Base-by-base conservation (phyloP, 2,329 filamentous ascomycete genomes). In the Aspergillus sp. region DNA sequence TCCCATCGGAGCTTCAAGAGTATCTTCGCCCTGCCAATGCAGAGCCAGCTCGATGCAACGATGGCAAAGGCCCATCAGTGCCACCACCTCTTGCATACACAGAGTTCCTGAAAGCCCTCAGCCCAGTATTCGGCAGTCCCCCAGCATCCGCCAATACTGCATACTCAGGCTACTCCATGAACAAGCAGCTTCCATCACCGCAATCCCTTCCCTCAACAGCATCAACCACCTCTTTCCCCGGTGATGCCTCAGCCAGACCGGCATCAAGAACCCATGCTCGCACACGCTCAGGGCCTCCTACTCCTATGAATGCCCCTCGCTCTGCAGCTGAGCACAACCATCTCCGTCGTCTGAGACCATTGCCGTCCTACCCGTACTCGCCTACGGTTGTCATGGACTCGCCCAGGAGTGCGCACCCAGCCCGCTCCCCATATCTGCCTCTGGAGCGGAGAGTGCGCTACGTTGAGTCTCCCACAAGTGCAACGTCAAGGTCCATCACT, bases 91-190 rank as follows among this genome's bases (percentile, higher is more conserved):
- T 52, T 14, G 60, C 62, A 8, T 62, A 64, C 41, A 64, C 58
- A 43, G 61, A 64, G 40, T 64, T 64, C 46, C 58, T 64, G 17
- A 59, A 58, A 41, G 60, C 60, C 15, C 56, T 64, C 15, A 62
- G 57, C 31, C 62, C 62, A 6, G 53, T 40, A 15, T 64, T 59
- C 23, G 56, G 52, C 39, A 58, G 57, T 25, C 54, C 58, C 3
- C 15, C 43, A 14, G 54, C 59, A 14, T 52, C 52, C 4, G 47
- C 39, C 17, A 44, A 21, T n/a, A 31, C 46, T 25, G 12, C 37
- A 31, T 51, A 52, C 39, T 51, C 61, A 19, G 48, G 55, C 46
- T 63, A 51, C 46, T 15, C 54, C 7, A 46, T 21, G 14, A 44
- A 47, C 43, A 58, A 50, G 45, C 56, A 57, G n/a, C 53, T 59